A percentile compares a stretch with the other conserved stretches of the same genome.
These are phyloP conservation scores for Perilla frutescens DNA, from an alignment of 257 asterid species.

Conservation along the genomic window DNA sequence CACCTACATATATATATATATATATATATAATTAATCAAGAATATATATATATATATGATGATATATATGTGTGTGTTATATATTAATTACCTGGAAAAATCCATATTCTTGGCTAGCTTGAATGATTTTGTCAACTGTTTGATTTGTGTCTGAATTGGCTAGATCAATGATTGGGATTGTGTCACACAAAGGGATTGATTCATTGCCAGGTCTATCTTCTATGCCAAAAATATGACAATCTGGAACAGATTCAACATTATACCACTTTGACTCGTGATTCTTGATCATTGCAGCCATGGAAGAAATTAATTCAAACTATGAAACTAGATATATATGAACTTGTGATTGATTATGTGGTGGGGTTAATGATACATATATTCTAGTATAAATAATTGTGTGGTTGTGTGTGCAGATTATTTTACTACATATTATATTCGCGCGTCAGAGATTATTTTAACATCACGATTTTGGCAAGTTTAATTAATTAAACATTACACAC, in stretches of 20 bases:
- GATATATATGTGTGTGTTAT: too few species aligned
- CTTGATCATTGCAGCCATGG: conserved; percentile 10
- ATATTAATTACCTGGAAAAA: conserved; percentile 55
- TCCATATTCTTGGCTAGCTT: conserved; percentile 60
- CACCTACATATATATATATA: conserved; percentile 36
- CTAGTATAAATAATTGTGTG: too few species aligned
- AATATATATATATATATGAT: too few species aligned
- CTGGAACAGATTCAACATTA: conserved; percentile 57
- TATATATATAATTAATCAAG: neutral
- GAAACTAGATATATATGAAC: too few species aligned
- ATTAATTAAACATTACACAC: too few species aligned
- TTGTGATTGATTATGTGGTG: too few species aligned
- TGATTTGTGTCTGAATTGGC: conserved; percentile 18
- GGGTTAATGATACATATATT: too few species aligned
- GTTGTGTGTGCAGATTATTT: too few species aligned
- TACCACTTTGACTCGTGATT: conserved; percentile 43
- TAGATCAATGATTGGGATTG: conserved; percentile 56
- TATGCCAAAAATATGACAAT: conserved; percentile 43
- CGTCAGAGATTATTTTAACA: too few species aligned
- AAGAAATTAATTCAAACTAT: too few species aligned
- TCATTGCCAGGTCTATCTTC: conserved; percentile 57
- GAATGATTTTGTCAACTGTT: conserved; percentile 36
- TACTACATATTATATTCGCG: too few species aligned
- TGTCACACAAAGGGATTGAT: conserved; percentile 42
- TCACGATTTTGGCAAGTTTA: too few species aligned